phyloP scores from a whole-genome alignment of 768 basidiomycete genomes.

The Amanita rimosa region DNA sequence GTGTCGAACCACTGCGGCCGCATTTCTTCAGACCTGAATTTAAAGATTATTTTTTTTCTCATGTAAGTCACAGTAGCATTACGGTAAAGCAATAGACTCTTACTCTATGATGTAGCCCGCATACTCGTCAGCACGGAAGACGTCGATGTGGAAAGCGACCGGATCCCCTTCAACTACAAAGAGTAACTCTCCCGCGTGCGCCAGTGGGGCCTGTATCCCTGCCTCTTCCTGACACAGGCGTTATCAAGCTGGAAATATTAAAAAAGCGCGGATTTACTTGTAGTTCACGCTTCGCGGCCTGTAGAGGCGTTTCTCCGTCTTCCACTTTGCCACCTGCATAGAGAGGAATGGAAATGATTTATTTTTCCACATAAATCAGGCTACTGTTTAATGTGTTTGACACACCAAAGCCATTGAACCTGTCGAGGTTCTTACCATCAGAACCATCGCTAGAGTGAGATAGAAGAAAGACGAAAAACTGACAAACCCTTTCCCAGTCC shows the following conservation, averaged over 20 bases:
- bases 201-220: slow-evolving; percentile 56
- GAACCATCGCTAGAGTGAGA: neutral
- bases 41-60: neutral
- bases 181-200: slow-evolving; percentile 51
- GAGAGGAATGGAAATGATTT: neutral
- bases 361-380: neutral
- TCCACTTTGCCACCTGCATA: slow-evolving; percentile 69
- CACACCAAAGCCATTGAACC: slow-evolving; percentile 78
- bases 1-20: slow-evolving; percentile 67
- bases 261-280: slow-evolving; percentile 23
- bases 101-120: slow-evolving; percentile 58
- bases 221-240: slow-evolving; percentile 62
- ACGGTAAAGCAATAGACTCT: slow-evolving; percentile 13
- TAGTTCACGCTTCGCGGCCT: slow-evolving; percentile 73
- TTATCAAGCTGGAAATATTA: neutral
- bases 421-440: slow-evolving; percentile 15
- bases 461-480: slow-evolving; percentile 11
- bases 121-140: slow-evolving; percentile 57
- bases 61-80: neutral
- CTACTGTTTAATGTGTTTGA: neutral
- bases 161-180: slow-evolving; percentile 45
- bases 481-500: slow-evolving; percentile 62
- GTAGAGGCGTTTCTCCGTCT: slow-evolving; percentile 47
- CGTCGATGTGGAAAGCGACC: slow-evolving; percentile 59
- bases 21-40: slow-evolving; percentile 76